Evolutionary conservation across 1,139 yeast genomes (phyloP).

Genomic region (Geotrichum klebahnii): DNA sequence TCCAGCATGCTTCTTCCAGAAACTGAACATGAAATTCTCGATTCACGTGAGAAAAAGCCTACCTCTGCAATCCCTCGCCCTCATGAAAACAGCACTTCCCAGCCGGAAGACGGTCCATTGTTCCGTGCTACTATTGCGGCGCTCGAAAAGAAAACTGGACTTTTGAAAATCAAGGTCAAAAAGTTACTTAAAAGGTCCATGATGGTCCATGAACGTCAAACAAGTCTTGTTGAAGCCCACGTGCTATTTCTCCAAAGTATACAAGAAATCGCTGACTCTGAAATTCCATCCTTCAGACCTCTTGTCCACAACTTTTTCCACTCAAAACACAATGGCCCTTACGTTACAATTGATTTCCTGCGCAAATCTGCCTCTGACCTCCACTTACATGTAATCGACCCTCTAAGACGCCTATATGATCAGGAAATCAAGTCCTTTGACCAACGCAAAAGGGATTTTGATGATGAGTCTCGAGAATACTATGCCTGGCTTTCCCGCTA

Average conservation of each 20-base stretch:
- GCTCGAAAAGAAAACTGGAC: slow-evolving; percentile 53
- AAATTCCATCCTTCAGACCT: slow-evolving; percentile 37
- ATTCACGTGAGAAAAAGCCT: slow-evolving; percentile 7
- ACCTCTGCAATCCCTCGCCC: slow-evolving; percentile 31
- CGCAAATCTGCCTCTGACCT: slow-evolving; percentile 31
- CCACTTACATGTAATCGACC: slow-evolving; percentile 40
- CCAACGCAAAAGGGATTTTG: slow-evolving; percentile 53
- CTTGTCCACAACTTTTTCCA: slow-evolving; percentile 36
- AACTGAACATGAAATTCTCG: slow-evolving; percentile 3
- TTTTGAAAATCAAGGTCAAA: slow-evolving; percentile 46
- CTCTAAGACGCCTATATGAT: slow-evolving; percentile 42
- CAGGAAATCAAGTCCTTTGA: slow-evolving; percentile 43
- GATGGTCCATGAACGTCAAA: slow-evolving; percentile 39
- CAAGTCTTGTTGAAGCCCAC: slow-evolving; percentile 38
- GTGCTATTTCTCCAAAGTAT: slow-evolving; percentile 34
- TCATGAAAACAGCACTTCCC: slow-evolving; percentile 34
- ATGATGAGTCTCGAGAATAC: slow-evolving; percentile 67
- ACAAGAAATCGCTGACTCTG: slow-evolving; percentile 34
- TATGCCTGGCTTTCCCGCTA: slow-evolving; percentile 72
- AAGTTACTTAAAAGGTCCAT: slow-evolving; percentile 41
- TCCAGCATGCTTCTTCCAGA: slow-evolving; percentile 14
- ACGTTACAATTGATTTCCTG: slow-evolving; percentile 27
- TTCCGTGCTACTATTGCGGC: slow-evolving; percentile 55
- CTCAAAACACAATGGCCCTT: slow-evolving; percentile 25
- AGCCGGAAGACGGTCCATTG: slow-evolving; percentile 68